Conservation (phyloP, 139 green algal genomes). For the Chlamydomonas sphaeroides region DNA sequence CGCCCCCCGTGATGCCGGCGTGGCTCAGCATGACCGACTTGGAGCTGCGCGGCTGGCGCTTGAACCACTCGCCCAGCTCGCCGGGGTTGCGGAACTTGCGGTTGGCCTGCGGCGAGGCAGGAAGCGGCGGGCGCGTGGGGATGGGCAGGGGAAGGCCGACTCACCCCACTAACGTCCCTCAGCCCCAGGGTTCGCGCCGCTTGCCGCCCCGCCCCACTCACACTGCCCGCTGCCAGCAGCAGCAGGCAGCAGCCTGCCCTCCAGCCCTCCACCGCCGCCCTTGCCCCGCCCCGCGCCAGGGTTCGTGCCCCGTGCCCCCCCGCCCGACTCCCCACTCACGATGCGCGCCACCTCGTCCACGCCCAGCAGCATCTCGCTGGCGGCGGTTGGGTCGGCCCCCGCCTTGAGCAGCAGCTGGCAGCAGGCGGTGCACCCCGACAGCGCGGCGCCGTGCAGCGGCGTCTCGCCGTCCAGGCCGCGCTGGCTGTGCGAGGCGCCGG, state of each 20-base stretch:
- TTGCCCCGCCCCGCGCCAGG: too few relatives aligned
- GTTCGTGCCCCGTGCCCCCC: too few relatives aligned
- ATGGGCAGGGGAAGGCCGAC: too few relatives aligned
- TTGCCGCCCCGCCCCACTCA: too few relatives aligned
- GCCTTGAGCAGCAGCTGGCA: conserved; percentile 5
- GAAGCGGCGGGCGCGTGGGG: too few relatives aligned
- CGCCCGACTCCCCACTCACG: conserved; percentile 18
- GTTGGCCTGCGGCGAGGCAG: not conserved
- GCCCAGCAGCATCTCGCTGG: conserved; percentile 11
- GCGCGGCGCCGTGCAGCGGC: conserved; percentile 16
- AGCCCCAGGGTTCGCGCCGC: too few relatives aligned
- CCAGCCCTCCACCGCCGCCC: too few relatives aligned
- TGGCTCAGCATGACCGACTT: not conserved
- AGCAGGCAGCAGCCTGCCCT: too few relatives aligned
- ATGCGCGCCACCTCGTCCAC: conserved; percentile 4
- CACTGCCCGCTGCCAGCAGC: too few relatives aligned
- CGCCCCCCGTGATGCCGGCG: conserved; percentile 3
- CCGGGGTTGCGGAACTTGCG: conserved; percentile 24
- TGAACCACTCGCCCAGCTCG: conserved; percentile 30
- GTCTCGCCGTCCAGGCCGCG: conserved; percentile 24
- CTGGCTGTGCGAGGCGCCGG: not conserved
- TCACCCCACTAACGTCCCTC: too few relatives aligned
- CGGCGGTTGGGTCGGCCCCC: not conserved
- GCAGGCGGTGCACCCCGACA: not conserved
- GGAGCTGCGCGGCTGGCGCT: not conserved